A percentile compares a stretch with the other conserved stretches of the same genome.
Conservation (phyloP, 2,329 filamentous ascomycete species). For the Cladosporium sp. region DNA sequence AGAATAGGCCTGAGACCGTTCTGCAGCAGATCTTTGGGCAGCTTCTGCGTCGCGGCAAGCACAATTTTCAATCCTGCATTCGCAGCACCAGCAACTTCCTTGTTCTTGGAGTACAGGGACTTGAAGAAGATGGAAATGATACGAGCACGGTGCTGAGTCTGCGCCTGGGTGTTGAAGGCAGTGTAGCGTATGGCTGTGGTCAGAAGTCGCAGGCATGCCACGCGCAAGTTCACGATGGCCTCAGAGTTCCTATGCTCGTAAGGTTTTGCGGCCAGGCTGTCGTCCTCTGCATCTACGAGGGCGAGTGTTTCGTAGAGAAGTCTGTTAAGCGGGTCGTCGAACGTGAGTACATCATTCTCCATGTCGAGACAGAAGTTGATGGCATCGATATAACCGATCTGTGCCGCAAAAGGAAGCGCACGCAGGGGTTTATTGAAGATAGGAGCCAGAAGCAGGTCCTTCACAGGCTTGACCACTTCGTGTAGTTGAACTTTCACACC, state of each 20-base stretch:
- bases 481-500: slow-evolving; percentile 74
- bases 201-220: slow-evolving; percentile 88
- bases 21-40: slow-evolving; percentile 93
- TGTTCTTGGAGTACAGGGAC: slow-evolving; percentile 87
- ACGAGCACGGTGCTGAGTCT: slow-evolving; percentile 51
- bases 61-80: slow-evolving; percentile 87
- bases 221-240: slow-evolving; percentile 82
- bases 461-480: slow-evolving; percentile 84
- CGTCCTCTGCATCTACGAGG: slow-evolving; percentile 89
- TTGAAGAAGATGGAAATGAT: slow-evolving; percentile 98
- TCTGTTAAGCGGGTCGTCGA: slow-evolving; percentile 86
- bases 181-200: slow-evolving; percentile 91
- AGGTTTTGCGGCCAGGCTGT: slow-evolving; percentile 86
- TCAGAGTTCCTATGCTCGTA: slow-evolving; percentile 94
- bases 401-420: slow-evolving; percentile 86
- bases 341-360: slow-evolving; percentile 81
- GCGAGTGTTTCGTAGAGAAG: slow-evolving; percentile 91
- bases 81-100: slow-evolving; percentile 87
- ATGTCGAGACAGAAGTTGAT: slow-evolving; percentile 92
- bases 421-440: slow-evolving; percentile 95
- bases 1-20: slow-evolving; percentile 92
- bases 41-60: slow-evolving; percentile 78
- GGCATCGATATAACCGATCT: slow-evolving; percentile 97
- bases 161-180: slow-evolving; percentile 68
- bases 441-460: slow-evolving; percentile 80